phyloP scores from a whole-genome alignment of 2,329 filamentous ascomycete species.

The Elsinoe fawcettii region DNA sequence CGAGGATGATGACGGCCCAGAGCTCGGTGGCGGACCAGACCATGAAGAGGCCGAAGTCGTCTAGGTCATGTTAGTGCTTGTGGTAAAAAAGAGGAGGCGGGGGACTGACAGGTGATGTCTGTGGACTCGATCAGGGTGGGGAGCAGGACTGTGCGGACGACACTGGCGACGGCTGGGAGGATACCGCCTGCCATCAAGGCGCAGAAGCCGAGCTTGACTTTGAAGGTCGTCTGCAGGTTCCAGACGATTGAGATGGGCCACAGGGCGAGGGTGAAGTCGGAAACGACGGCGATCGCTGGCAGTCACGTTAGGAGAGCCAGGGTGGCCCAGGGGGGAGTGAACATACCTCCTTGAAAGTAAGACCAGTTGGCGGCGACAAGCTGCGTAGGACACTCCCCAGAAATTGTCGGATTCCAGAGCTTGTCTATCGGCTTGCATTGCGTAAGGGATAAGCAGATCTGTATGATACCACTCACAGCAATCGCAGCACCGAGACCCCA shows the following conservation, averaged over 20 bases:
- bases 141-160: neutral
- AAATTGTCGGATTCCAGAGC: slow-evolving; percentile 10
- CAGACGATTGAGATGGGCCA: slow-evolving; percentile 38
- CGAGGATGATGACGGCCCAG: slow-evolving; percentile 13
- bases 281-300: slow-evolving; percentile 20
- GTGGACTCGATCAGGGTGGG: neutral
- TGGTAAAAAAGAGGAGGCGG: neutral
- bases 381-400: neutral
- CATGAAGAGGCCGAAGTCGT: slow-evolving; percentile 12
- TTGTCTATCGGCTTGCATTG: slow-evolving; percentile 9
- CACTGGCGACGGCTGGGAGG: slow-evolving; percentile 6
- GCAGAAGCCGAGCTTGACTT: slow-evolving; percentile 31
- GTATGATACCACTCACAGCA: neutral
- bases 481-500: slow-evolving; percentile 5
- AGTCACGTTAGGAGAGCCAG: neutral
- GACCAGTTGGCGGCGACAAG: neutral
- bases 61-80: neutral
- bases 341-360: slow-evolving; percentile 10
- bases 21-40: slow-evolving; percentile 13
- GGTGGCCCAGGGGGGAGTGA: neutral
- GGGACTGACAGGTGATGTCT: slow-evolving; percentile 10
- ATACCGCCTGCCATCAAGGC: slow-evolving; percentile 11
- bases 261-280: slow-evolving; percentile 35
- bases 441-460: slow-evolving; percentile 4
- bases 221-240: slow-evolving; percentile 36